Base-by-base conservation (phyloP, 139 green algal genomes). In the Penium margaritaceum region DNA sequence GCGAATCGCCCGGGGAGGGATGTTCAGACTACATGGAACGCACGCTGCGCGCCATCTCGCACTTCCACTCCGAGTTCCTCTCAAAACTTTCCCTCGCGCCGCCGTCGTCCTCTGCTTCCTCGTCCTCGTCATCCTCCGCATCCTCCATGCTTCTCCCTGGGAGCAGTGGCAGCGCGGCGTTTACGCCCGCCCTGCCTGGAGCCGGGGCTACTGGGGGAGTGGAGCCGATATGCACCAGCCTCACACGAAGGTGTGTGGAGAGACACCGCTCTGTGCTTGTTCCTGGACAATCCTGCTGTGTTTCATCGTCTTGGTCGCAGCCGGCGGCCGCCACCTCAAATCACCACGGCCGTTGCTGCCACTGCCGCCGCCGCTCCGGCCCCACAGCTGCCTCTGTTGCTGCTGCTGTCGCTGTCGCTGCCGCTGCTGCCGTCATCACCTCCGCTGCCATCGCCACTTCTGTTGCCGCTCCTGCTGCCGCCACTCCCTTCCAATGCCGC, bases 1-100 rank as follows among this genome's bases (percentile, higher is more conserved):
- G 30, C 24, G 30, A 38, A 29, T 38, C 30, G 36, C 58, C 41
- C 14, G 70, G 81, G 88, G 63, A 79, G 75, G n/a, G 82, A 30
- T 88, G 86, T 12, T 93, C 87, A 5, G 39, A 57, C 5, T 91
- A 91, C 79, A 84, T 96, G 67, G 57, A 64, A 0, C 85, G 91
- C 29, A 78, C 90, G 32, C 57, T 57, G 1, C 69, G 71, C 24
- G 72, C 87, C 43, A 72, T 96, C 21, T 54, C 78, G 0, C 80
- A 88, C 72, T 91, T 90, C 80, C 83, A 84, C 78, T 84, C 34
- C 21, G 85, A 92, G 53, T 89, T 84, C 68, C 66, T 91, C 33
- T 80, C 67, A 17, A 87, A 89, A 72, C 82, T 91, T 30, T 80
- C 67, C n/a, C 14, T 37, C 53, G 37, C 27, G 17, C 68, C 84